Evolutionary conservation across 176 grass and related monocot species (phyloP).

Genomic region (Bothriochloa decipiens): DNA sequence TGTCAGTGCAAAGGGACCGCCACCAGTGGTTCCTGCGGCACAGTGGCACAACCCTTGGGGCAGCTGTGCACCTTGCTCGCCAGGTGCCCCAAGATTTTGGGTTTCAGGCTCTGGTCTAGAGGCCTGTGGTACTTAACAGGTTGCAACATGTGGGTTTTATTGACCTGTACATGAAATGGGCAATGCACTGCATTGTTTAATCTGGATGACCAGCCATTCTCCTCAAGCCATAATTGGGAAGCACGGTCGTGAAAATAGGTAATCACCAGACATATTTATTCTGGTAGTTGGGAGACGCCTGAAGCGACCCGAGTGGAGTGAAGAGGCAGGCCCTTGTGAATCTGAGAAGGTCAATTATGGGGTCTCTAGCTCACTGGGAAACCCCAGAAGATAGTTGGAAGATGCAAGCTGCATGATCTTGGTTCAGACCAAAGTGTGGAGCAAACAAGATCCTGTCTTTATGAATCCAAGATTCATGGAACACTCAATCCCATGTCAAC

Average conservation of each 20-base stretch:
- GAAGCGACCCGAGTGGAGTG: background rate
- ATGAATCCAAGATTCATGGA: slow-evolving; percentile 17
- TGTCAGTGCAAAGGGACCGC: slow-evolving; percentile 9
- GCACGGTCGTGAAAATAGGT: background rate
- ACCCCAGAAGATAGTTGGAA: background rate
- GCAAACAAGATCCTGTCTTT: background rate
- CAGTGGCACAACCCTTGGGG: background rate
- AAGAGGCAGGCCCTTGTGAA: background rate
- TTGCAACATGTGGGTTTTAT: background rate
- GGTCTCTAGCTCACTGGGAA: background rate
- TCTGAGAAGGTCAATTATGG: background rate
- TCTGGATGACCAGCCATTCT: background rate
- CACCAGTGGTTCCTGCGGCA: background rate
- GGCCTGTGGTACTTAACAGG: background rate
- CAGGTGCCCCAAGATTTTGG: background rate
- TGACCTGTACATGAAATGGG: background rate
- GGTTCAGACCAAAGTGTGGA: background rate
- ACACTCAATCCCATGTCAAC: background rate
- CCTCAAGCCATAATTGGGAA: background rate
- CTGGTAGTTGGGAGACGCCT: background rate
- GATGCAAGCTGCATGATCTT: background rate
- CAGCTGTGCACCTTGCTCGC: background rate
- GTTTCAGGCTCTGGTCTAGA: background rate
- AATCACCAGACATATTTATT: background rate
- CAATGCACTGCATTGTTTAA: background rate